These are phyloP conservation scores for Ceratocystis alfenasii DNA, from an alignment of 2,329 filamentous ascomycete species.

Conservation along the genomic window DNA sequence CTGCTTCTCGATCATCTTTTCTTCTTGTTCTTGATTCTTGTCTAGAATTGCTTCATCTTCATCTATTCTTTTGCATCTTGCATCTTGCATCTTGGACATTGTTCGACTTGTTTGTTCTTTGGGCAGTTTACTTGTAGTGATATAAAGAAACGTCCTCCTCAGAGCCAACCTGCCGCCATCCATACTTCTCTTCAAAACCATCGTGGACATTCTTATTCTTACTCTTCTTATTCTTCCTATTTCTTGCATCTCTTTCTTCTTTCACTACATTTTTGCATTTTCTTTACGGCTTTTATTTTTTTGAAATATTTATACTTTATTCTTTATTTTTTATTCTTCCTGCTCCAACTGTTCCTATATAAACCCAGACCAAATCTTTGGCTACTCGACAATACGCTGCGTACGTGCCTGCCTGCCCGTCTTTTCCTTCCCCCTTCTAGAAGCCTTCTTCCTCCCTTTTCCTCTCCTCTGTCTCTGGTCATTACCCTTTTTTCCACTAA, in stretches of 20 bases:
- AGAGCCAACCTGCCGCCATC: neutral
- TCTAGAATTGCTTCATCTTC: neutral
- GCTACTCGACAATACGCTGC: neutral
- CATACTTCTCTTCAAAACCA: neutral
- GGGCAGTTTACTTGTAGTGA: neutral
- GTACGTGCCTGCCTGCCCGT: neutral
- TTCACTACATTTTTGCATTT: neutral
- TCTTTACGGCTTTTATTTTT: neutral
- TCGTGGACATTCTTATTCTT: neutral
- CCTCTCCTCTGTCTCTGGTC: neutral
- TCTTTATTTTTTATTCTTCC: neutral
- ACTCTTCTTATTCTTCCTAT: neutral
- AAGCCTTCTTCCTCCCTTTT: neutral
- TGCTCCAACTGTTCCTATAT: neutral
- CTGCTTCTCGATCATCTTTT: constrained; percentile 1
- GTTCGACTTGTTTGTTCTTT: neutral
- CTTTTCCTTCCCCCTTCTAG: neutral
- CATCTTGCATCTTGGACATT: neutral
- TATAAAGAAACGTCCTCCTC: neutral
- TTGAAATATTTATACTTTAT: neutral
- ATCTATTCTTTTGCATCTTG: neutral
- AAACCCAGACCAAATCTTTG: neutral
- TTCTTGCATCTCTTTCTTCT: neutral
- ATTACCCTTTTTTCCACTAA: neutral
- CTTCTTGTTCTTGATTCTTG: constrained; percentile 1